phyloP scores from a whole-genome alignment of 2,329 filamentous ascomycete genomes.

The Dothideomycetes sp. region DNA sequence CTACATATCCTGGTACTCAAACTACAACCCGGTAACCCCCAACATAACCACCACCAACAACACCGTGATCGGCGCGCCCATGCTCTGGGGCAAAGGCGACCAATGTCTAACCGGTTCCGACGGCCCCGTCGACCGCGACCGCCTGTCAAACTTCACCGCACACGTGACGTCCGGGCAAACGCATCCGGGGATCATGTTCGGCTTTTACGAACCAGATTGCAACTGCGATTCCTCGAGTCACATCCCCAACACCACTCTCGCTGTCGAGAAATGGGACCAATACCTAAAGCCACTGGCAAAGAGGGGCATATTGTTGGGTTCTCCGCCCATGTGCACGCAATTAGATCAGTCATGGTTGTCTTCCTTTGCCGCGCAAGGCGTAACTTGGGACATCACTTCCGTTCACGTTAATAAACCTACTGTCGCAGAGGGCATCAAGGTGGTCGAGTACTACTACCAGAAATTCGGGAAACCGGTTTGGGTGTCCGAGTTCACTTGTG shows the following conservation, averaged over 20 bases:
- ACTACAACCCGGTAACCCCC: slow-evolving; percentile 22
- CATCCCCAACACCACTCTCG: slow-evolving; percentile 18
- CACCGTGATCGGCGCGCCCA: slow-evolving; percentile 20
- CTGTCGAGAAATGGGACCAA: slow-evolving; percentile 19
- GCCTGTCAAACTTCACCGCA: slow-evolving; percentile 18
- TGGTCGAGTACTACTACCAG: slow-evolving; percentile 21
- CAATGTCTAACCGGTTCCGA: slow-evolving; percentile 16
- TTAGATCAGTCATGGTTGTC: slow-evolving; percentile 22
- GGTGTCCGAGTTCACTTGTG: slow-evolving; percentile 23
- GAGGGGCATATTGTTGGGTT: slow-evolving; percentile 22
- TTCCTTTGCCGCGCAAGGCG: slow-evolving; percentile 17
- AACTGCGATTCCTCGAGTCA: slow-evolving; percentile 18
- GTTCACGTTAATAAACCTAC: slow-evolving; percentile 25
- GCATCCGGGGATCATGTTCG: slow-evolving; percentile 22
- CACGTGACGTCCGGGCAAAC: slow-evolving; percentile 16
- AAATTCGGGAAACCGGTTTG: slow-evolving; percentile 23
- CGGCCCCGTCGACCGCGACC: slow-evolving; percentile 13
- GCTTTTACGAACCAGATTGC: slow-evolving; percentile 27
- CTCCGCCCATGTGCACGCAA: slow-evolving; percentile 23
- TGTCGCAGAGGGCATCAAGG: slow-evolving; percentile 18
- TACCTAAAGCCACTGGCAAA: slow-evolving; percentile 20
- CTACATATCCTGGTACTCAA: slow-evolving; percentile 24
- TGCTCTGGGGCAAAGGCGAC: slow-evolving; percentile 20
- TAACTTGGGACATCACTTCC: slow-evolving; percentile 22
- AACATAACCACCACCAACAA: slow-evolving; percentile 4